These are phyloP conservation scores for Peronosclerospora sorghi DNA, from an alignment of 352 stramenopile genomes.

Conservation along the genomic window DNA sequence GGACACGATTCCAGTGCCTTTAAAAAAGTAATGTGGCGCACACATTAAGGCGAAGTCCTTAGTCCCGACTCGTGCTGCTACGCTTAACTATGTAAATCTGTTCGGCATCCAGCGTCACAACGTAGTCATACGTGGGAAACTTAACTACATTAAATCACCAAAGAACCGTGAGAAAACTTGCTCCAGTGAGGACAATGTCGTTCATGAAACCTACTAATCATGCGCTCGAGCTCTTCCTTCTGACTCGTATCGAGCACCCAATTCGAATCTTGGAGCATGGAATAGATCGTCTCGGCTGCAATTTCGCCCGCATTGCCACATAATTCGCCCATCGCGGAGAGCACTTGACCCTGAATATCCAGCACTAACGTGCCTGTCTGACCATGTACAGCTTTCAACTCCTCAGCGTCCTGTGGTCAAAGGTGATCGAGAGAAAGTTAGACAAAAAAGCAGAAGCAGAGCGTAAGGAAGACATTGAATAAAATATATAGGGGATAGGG, in stretches of 20 bases:
- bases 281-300: conserved; percentile 47
- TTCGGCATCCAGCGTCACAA: conserved; percentile 46
- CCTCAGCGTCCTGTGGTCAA: conserved; percentile 36
- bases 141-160: conserved; percentile 24
- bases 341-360: conserved; percentile 41
- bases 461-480: too few relatives aligned
- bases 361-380: conserved; percentile 60
- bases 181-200: neutral
- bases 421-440: conserved; percentile 1
- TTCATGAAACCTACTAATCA: conserved; percentile 37
- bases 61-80: conserved; percentile 19
- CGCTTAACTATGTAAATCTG: conserved; percentile 75
- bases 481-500: too few relatives aligned
- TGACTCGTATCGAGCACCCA: conserved; percentile 40
- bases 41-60: too few relatives aligned
- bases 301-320: conserved; percentile 35
- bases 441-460: too few relatives aligned
- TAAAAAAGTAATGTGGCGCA: too few relatives aligned
- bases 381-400: conserved; percentile 32
- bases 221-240: conserved; percentile 49
- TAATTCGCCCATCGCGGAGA: conserved; percentile 54
- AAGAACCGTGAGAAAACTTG: neutral
- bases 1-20: too few relatives aligned
- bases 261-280: conserved; percentile 59
- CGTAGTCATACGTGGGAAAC: conserved; percentile 55